Evolutionary conservation across 805 yeast species (phyloP), one percentile per base, ranked within the genome.

Genomic region (Ogataea saltuana): DNA sequence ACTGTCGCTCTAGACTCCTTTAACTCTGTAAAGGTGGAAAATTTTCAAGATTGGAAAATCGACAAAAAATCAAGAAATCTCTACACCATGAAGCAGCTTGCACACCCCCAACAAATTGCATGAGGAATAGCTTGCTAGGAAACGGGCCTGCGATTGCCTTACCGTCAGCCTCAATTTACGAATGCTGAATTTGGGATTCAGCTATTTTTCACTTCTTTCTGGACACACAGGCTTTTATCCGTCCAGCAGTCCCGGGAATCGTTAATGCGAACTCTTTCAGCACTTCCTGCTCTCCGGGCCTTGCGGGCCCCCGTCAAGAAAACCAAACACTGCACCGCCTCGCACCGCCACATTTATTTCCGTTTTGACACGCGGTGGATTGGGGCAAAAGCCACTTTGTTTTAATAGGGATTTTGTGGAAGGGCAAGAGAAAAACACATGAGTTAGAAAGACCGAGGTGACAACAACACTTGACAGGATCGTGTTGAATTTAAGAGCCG

Each of bases 281-380:
- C n/a, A n/a, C n/a, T n/a, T n/a, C n/a, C n/a, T n/a, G n/a, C n/a
- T n/a, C n/a, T n/a, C n/a, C n/a, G n/a, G n/a, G n/a, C n/a, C n/a
- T n/a, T n/a, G n/a, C 28, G 28, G 28, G 12, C 28, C 6, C 28
- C 25, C 6, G 28, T 13, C 13, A 13, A 25, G 28, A 25, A n/a
- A n/a, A n/a, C n/a, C n/a, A n/a, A n/a, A n/a, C n/a, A n/a, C n/a
- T 18, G 37, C 37, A 33, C 37, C 36, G 36, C 36, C 36, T 33
- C 36, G 36, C 36, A 33, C 36, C 37, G 37, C 37, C 37, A 21
- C 37, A 22, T 21, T 22, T 32, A 7, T 11, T 10, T 22, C 11
- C n/a, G 15, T 33, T 33, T 33, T 33, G 37, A 33, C 37, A 33
- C 37, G 37, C 37, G 37, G 28, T 33, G 37, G 27, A 33, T 21